Percentiles rank a stretch among this genome's conserved stretches.
These are phyloP conservation scores for Coprinopsis strossmayeri DNA, from an alignment of 768 basidiomycete species.

Conservation along the genomic window DNA sequence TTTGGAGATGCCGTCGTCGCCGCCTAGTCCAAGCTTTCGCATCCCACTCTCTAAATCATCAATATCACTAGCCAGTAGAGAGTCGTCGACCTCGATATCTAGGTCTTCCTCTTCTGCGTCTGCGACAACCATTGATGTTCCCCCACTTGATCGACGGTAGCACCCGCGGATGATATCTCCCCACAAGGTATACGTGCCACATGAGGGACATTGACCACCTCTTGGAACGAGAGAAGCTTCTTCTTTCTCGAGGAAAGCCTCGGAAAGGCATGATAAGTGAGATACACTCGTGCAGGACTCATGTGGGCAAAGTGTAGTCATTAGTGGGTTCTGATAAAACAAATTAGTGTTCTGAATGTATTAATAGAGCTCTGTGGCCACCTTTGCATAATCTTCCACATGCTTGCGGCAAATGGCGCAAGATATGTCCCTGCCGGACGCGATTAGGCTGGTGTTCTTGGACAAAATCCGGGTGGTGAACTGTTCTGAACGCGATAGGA, in stretches of 20 bases:
- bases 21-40: background rate
- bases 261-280: conserved; percentile 54
- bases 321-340: conserved; percentile 39
- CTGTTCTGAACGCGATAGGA: conserved; percentile 27
- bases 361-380: conserved; percentile 25
- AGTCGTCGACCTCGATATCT: conserved; percentile 9
- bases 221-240: conserved; percentile 43
- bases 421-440: conserved; percentile 22
- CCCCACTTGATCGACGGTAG: conserved; percentile 40
- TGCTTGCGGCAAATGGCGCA: conserved; percentile 44
- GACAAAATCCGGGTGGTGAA: conserved; percentile 44
- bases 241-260: conserved; percentile 18
- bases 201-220: conserved; percentile 52
- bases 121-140: conserved; percentile 20
- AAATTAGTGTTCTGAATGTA: conserved; percentile 3
- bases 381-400: conserved; percentile 34
- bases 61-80: background rate
- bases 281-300: conserved; percentile 42
- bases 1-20: background rate
- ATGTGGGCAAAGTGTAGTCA: conserved; percentile 47
- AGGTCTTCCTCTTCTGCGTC: conserved; percentile 19
- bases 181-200: conserved; percentile 54
- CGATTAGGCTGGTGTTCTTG: conserved; percentile 39
- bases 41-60: background rate
- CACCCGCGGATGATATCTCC: conserved; percentile 62